phyloP scores from a whole-genome alignment of 1,284 basidiomycete species.

The Cutaneotrichosporon sp. region DNA sequence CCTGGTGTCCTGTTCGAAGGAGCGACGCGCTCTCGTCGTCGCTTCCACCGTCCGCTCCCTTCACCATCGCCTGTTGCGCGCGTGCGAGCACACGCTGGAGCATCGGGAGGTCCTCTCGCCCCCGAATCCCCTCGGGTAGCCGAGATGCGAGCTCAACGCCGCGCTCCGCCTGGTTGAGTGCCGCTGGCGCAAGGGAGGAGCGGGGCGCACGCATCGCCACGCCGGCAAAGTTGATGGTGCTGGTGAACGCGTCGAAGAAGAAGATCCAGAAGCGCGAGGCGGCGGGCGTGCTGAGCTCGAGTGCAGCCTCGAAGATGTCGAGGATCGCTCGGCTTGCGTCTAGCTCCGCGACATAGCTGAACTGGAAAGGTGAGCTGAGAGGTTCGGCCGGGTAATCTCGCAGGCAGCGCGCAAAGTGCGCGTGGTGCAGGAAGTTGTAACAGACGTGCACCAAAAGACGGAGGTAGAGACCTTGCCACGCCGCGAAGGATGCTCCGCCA shows the following conservation, averaged over 20 bases:
- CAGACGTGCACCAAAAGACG: constrained; percentile 14
- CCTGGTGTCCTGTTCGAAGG: background rate
- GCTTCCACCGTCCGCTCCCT: background rate
- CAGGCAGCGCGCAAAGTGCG: constrained; percentile 17
- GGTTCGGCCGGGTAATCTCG: constrained; percentile 10
- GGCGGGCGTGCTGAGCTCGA: constrained; percentile 7
- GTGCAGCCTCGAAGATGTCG: constrained; percentile 6
- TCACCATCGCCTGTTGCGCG: background rate
- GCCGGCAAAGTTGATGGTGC: constrained; percentile 22
- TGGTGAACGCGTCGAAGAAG: constrained; percentile 24
- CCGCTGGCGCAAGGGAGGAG: constrained; percentile 17
- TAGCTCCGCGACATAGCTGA: constrained; percentile 21
- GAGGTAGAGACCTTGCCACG: constrained; percentile 16
- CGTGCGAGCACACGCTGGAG: background rate
- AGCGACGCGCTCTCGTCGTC: background rate
- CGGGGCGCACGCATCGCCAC: constrained; percentile 19
- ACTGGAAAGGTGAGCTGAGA: constrained; percentile 10
- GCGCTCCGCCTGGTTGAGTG: constrained; percentile 6
- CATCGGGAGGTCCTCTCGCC: background rate
- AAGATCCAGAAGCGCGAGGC: constrained; percentile 21
- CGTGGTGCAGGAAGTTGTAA: constrained; percentile 21
- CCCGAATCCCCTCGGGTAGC: constrained; percentile 2
- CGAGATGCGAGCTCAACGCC: background rate
- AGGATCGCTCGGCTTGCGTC: constrained; percentile 22
- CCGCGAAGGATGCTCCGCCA: background rate